phyloP scores from a whole-genome alignment of 2,329 filamentous ascomycete species.

The Polychaeton citri region DNA sequence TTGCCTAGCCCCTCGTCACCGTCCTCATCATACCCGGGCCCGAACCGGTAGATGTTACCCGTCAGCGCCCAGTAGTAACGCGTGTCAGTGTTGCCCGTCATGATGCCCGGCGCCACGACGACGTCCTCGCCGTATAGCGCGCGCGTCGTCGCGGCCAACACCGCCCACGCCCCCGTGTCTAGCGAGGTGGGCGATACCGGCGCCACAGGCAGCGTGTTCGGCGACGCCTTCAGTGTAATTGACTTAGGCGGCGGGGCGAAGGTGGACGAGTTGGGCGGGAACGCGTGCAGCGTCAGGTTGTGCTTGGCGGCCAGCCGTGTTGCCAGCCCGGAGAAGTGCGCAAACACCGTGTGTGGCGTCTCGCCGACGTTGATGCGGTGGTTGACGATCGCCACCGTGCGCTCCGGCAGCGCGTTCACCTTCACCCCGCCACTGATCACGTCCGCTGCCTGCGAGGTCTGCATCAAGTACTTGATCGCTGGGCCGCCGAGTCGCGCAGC shows the following conservation, averaged over 20 bases:
- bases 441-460: conserved; percentile 45
- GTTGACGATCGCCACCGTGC: conserved; percentile 39
- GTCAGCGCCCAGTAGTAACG: conserved; percentile 22
- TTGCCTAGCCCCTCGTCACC: conserved; percentile 16
- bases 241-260: conserved; percentile 15
- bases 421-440: conserved; percentile 43
- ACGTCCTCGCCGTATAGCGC: conserved; percentile 30
- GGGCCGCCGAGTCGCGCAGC: conserved; percentile 25
- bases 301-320: conserved; percentile 35
- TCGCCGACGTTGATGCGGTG: conserved; percentile 46
- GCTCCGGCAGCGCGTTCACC: conserved; percentile 45
- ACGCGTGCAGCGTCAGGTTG: conserved; percentile 35
- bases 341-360: conserved; percentile 31
- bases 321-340: conserved; percentile 34
- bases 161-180: conserved; percentile 1
- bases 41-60: conserved; percentile 24
- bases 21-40: conserved; percentile 20
- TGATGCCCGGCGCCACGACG: conserved; percentile 22
- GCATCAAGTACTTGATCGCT: conserved; percentile 39
- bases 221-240: conserved; percentile 15
- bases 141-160: conserved; percentile 30
- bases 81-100: conserved; percentile 24
- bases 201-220: conserved; percentile 18
- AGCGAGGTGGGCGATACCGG: conserved; percentile 21
- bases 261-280: conserved; percentile 27